phyloP scores from a whole-genome alignment of 441 rosid species.

The Croton setiger region DNA sequence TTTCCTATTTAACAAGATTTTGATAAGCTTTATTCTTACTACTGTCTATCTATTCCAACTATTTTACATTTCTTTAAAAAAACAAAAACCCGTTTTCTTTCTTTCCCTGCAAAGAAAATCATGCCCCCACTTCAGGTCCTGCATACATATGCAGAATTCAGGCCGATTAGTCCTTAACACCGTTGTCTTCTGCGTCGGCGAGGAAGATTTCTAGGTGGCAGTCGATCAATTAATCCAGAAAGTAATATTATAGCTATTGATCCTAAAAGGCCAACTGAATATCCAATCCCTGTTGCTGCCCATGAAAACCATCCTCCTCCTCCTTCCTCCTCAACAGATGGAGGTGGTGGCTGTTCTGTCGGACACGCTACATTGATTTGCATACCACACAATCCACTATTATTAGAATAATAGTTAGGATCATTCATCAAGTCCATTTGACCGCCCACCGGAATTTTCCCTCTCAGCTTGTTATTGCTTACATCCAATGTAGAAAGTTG shows the following conservation, averaged over 20 bases:
- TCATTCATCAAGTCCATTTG: constrained; percentile 35
- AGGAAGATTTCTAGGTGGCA: not conserved
- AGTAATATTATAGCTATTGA: constrained; percentile 12
- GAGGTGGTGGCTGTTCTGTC: constrained; percentile 14
- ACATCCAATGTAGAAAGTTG: constrained; percentile 28
- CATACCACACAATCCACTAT: constrained; percentile 32
- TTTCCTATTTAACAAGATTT: too few relatives aligned
- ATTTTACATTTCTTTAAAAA: too few relatives aligned
- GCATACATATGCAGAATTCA: too few relatives aligned
- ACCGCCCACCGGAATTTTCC: constrained; percentile 33
- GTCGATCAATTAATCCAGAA: constrained; percentile 4
- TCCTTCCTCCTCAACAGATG: constrained; percentile 10
- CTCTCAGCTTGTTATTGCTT: constrained; percentile 29
- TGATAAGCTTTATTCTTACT: too few relatives aligned
- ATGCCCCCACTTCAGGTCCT: too few relatives aligned
- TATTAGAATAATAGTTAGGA: constrained; percentile 27
- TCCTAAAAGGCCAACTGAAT: constrained; percentile 17
- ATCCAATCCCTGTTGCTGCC: constrained; percentile 26
- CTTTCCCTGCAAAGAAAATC: too few relatives aligned
- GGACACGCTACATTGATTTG: constrained; percentile 31
- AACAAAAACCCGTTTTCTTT: too few relatives aligned
- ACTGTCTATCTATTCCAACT: too few relatives aligned
- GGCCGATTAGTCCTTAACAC: too few relatives aligned
- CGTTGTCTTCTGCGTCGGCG: too few relatives aligned
- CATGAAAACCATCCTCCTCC: constrained; percentile 31